These are phyloP conservation scores for Haematococcus lacustris DNA, from an alignment of 139 green algal genomes.

Conservation along the genomic window DNA sequence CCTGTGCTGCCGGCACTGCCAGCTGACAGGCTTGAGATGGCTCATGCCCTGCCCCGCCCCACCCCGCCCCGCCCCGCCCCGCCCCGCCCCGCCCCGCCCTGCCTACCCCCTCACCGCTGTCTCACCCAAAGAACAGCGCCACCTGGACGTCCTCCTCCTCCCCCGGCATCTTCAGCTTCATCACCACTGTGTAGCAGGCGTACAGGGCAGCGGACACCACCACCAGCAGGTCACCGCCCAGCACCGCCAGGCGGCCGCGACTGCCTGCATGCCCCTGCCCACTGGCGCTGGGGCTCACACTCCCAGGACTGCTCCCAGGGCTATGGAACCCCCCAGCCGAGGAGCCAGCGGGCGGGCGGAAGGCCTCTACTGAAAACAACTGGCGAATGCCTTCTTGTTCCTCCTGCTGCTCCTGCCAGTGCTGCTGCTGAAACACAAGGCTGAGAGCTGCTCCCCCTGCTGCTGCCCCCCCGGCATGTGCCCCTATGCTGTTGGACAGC, in stretches of 20 bases:
- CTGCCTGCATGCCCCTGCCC: background rate
- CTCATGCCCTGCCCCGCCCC: too few species aligned
- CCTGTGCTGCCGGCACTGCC: too few species aligned
- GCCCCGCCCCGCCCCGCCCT: too few species aligned
- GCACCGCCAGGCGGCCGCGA: background rate
- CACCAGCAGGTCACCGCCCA: constrained; percentile 66
- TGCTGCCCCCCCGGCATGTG: background rate
- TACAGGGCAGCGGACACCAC: constrained; percentile 75
- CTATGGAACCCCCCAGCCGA: too few species aligned
- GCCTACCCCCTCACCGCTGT: too few species aligned
- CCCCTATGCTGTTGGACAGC: too few species aligned
- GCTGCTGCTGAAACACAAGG: background rate
- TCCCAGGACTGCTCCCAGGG: too few species aligned
- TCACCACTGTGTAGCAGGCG: constrained; percentile 75
- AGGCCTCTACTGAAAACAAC: too few species aligned
- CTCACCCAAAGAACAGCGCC: constrained; percentile 14
- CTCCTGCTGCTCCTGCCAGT: background rate
- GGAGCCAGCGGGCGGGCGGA: too few species aligned
- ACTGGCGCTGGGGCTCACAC: background rate
- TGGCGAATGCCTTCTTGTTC: too few species aligned
- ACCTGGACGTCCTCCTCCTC: constrained; percentile 46
- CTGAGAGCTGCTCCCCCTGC: background rate
- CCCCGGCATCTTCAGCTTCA: constrained; percentile 47
- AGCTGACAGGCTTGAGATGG: too few species aligned
- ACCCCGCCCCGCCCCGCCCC: too few species aligned